Evolutionary conservation across 768 basidiomycete genomes (phyloP), one percentile per base, ranked within the genome.

Genomic region (Tephrocybe sp.): DNA sequence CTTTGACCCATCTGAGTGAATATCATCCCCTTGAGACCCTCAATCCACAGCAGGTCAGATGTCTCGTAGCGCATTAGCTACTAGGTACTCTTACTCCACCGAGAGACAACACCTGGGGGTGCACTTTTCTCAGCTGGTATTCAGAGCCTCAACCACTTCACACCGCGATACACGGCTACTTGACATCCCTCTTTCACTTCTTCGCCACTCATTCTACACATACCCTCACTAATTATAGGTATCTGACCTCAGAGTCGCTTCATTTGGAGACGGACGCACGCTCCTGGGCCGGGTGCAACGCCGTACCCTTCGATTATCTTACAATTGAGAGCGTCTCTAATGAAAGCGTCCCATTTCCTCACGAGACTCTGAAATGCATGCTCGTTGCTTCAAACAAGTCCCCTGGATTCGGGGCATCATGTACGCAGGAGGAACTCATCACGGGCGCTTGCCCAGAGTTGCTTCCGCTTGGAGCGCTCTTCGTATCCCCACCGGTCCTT

Each of bases 371-470:
- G 19, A 47, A 50, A 28, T 64, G 62, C 35, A 63, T 58, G 30
- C 51, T 70, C 9, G 51, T 69, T 16, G 60, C 67, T 26, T 68
- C 67, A 6, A 66, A 66, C 50, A 60, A 60, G 32, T 64, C 47
- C 4, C 67, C 65, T 6, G 66, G 68, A 15, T 72, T 68, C 44
- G 65, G 68, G 22, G 31, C 64, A 30, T 59, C 66, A 15, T 64
- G 62, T 45, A 69, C 68, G 8, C 69, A 69, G 51, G 67, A 69
- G 47, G 68, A 68, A 36, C 55, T 68, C 11, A 45, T 67, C 18
- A 65, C 66, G 11, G 62, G 58, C n/a, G 60, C 64, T 13, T 69
- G 65, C 44, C 64, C 65, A 9, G 56, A 60, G 5, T 47, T 68
- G 30, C 53, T 69, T 16, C 56, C 60, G 21, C 48, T 67, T 32